Percentiles rank a stretch among this genome's conserved stretches.
These are phyloP conservation scores for Talaromyces nanjingensis DNA, from an alignment of 495 filamentous ascomycete species.

Conservation along the genomic window DNA sequence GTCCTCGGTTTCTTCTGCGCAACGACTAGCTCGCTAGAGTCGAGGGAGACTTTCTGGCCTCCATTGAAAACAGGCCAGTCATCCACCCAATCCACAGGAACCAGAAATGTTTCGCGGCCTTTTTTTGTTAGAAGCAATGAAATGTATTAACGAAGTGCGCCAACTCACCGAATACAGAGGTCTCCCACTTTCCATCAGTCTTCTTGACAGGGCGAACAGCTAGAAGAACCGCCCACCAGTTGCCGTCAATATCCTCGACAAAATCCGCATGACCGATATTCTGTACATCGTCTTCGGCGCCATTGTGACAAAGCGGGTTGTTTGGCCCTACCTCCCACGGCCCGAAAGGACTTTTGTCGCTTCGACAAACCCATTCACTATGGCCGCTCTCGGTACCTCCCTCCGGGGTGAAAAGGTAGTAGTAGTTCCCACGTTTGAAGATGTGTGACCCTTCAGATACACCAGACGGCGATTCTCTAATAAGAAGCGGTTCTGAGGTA, in stretches of 20 bases:
- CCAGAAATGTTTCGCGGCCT: conserved; percentile 42
- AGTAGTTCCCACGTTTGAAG: conserved; percentile 55
- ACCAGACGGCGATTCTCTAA: conserved; percentile 9
- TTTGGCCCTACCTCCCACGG: conserved; percentile 3
- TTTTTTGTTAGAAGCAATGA: neutral
- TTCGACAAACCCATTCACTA: conserved; percentile 35
- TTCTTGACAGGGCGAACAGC: conserved; percentile 30
- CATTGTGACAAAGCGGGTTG: conserved; percentile 35
- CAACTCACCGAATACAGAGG: neutral
- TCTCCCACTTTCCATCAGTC: conserved; percentile 4
- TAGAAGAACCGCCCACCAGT: conserved; percentile 41
- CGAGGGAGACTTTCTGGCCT: neutral
- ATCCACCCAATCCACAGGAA: conserved; percentile 36
- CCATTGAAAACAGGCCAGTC: conserved; percentile 34
- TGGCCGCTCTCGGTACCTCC: conserved; percentile 42
- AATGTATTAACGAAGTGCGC: neutral
- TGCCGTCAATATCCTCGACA: conserved; percentile 34
- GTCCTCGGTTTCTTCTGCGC: neutral
- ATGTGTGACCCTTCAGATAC: conserved; percentile 52
- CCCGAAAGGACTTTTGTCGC: conserved; percentile 10
- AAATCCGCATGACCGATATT: conserved; percentile 38
- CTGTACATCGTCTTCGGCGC: conserved; percentile 27
- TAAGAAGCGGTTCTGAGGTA: conserved; percentile 40
- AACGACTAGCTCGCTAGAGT: neutral
- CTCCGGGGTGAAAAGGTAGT: conserved; percentile 59